Conservation (phyloP, 352 stramenopile genomes). For the Phytophthora megakarya region DNA sequence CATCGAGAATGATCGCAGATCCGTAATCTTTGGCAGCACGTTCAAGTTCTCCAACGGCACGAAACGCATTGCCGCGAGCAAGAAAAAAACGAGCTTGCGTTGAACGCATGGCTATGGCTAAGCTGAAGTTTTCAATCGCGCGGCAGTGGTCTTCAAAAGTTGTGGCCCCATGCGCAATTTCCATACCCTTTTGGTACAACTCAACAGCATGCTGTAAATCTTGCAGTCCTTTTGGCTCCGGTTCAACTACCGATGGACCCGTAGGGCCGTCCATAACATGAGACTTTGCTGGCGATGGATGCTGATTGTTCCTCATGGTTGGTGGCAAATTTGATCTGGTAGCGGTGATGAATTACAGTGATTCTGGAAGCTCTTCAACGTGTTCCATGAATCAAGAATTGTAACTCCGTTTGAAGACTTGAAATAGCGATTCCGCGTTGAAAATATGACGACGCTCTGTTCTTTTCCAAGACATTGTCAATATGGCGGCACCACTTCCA, state of each 20-base stretch:
- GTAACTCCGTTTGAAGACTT: constrained; percentile 27
- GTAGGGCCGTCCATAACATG: neutral
- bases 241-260: constrained; percentile 5
- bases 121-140: constrained; percentile 76
- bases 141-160: constrained; percentile 67
- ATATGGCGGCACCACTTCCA: constrained; percentile 64
- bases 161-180: constrained; percentile 61
- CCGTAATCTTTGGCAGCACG: constrained; percentile 65
- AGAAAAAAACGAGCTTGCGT: constrained; percentile 80
- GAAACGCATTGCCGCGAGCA: constrained; percentile 72
- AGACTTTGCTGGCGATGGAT: constrained; percentile 26
- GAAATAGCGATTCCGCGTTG: constrained; percentile 38
- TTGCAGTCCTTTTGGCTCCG: constrained; percentile 65
- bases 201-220: constrained; percentile 78
- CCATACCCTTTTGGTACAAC: constrained; percentile 77
- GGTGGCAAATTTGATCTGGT: neutral
- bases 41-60: constrained; percentile 72
- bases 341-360: neutral
- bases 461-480: constrained; percentile 9
- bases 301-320: constrained; percentile 30
- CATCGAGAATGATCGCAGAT: constrained; percentile 62
- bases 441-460: constrained; percentile 22
- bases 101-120: constrained; percentile 73
- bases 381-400: neutral
- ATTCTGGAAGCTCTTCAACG: neutral